phyloP scores from a whole-genome alignment of 139 green algal genomes.

The Chlorella sp. region DNA sequence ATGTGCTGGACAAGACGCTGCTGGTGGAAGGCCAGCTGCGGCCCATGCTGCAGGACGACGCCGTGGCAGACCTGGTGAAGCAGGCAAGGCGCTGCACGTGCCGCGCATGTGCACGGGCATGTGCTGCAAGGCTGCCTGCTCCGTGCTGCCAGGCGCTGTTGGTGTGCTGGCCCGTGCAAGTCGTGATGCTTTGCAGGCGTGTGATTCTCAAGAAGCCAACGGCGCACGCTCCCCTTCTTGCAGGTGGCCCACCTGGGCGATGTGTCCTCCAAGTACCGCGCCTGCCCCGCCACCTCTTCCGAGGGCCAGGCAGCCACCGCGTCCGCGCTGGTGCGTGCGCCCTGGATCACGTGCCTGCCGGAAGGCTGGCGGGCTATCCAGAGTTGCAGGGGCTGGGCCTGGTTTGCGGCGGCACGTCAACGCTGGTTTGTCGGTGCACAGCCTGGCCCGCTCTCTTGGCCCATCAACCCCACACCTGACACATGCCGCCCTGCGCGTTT shows the following conservation, averaged over 20 bases:
- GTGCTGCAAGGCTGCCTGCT: too few relatives aligned
- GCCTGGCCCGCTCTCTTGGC: neutral
- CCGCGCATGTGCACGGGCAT: too few relatives aligned
- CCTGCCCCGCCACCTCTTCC: slow-evolving; percentile 38
- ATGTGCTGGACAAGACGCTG: slow-evolving; percentile 62
- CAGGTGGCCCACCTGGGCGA: slow-evolving; percentile 58
- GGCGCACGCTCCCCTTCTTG: too few relatives aligned
- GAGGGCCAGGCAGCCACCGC: slow-evolving; percentile 32
- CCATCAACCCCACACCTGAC: neutral
- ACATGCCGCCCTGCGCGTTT: neutral
- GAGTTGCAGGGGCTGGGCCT: neutral
- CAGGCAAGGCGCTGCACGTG: neutral
- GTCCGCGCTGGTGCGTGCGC: neutral
- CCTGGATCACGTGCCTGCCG: too few relatives aligned
- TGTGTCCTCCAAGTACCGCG: slow-evolving; percentile 60
- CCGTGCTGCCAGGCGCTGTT: too few relatives aligned
- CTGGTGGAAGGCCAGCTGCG: slow-evolving; percentile 60
- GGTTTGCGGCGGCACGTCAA: neutral
- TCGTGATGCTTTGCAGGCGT: too few relatives aligned
- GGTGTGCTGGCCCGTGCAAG: too few relatives aligned
- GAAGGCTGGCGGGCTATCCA: neutral
- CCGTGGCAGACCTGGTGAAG: slow-evolving; percentile 59
- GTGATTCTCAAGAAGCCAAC: too few relatives aligned
- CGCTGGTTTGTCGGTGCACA: neutral
- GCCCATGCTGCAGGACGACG: slow-evolving; percentile 55